phyloP scores from a whole-genome alignment of 2,329 filamentous ascomycete genomes.

The Sporothrix pseudoabietina region DNA sequence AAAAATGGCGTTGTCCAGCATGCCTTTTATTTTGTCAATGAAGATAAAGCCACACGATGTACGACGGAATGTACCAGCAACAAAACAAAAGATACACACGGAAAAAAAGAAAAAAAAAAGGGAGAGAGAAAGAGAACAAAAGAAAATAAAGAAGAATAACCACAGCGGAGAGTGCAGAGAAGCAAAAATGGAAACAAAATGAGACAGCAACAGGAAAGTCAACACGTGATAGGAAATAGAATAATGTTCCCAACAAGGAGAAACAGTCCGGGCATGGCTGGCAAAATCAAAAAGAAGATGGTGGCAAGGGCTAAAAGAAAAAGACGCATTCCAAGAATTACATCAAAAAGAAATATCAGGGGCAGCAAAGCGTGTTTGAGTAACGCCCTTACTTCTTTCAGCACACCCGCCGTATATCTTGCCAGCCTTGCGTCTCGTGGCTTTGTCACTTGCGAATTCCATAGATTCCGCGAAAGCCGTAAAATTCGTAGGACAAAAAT shows the following conservation, averaged over 20 bases:
- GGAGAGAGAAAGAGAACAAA: neutral
- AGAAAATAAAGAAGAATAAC: neutral
- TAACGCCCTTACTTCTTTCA: neutral
- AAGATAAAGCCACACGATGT: neutral
- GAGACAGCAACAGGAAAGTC: neutral
- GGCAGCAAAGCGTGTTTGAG: neutral
- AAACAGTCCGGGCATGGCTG: neutral
- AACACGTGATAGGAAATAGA: neutral
- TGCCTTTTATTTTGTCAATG: neutral
- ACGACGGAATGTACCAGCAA: neutral
- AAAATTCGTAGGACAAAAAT: neutral
- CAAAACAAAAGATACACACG: neutral
- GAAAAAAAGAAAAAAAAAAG: neutral
- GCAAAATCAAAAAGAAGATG: neutral
- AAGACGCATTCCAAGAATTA: neutral
- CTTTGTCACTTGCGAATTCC: neutral
- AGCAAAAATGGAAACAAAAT: neutral
- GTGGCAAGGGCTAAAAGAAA: neutral
- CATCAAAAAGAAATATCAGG: neutral
- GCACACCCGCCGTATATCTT: neutral
- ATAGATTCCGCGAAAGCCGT: neutral
- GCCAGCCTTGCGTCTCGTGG: neutral
- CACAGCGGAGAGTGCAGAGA: neutral
- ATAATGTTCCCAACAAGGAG: neutral
- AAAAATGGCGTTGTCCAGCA: slow-evolving; percentile 1